Percentiles rank a stretch among this genome's conserved stretches.
Conservation (phyloP, 2,329 filamentous ascomycete species). For the Pseudogymnoascus sp. region DNA sequence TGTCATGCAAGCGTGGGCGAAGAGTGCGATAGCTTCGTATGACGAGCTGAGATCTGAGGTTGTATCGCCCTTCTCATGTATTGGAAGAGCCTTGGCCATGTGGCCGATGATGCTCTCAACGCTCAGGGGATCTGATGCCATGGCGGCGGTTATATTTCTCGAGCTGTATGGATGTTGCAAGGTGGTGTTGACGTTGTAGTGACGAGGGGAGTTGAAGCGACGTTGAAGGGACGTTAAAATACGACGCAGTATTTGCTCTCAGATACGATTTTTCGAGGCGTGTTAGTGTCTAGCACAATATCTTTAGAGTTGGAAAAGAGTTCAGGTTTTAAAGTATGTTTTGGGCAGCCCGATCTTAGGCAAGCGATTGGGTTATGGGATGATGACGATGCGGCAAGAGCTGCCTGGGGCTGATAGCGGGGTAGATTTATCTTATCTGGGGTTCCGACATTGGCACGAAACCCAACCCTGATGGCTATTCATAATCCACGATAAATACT, state of each 20-base stretch:
- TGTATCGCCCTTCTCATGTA: constrained; percentile 43
- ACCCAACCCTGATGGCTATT: not conserved
- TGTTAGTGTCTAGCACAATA: not conserved
- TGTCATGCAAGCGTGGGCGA: constrained; percentile 75
- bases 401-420: constrained; percentile 10
- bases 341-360: not conserved
- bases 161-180: not conserved
- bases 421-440: constrained; percentile 8
- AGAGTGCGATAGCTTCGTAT: constrained; percentile 76
- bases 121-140: constrained; percentile 32
- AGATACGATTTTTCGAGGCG: not conserved
- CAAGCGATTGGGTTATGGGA: not conserved
- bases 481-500: not conserved
- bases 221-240: not conserved
- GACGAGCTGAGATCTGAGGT: constrained; percentile 59
- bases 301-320: not conserved
- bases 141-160: constrained; percentile 13
- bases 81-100: constrained; percentile 54
- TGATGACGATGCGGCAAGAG: constrained; percentile 8
- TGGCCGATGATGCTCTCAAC: constrained; percentile 41
- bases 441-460: not conserved
- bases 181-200: not conserved
- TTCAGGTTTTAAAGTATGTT: not conserved
- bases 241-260: not conserved
- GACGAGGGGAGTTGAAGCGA: not conserved